Base-by-base conservation (phyloP, 495 filamentous ascomycete genomes). In the Extremus antarcticus region DNA sequence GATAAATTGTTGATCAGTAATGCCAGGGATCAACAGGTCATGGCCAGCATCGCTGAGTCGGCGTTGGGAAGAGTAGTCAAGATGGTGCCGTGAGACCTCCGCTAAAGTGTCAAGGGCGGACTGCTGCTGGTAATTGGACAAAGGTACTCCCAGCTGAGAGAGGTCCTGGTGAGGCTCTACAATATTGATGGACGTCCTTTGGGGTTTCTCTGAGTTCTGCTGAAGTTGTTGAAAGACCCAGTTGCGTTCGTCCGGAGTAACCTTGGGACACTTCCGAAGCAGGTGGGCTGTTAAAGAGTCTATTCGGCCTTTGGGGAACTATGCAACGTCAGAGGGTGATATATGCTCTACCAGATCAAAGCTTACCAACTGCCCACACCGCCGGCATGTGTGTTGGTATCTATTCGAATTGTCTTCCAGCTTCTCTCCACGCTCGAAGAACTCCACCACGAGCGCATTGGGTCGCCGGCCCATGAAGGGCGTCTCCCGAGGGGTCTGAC, bases 331-430 rank as follows among this genome's bases (percentile, higher is more conserved):
- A 62, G 57, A 40, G 15, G 19, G 17, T 45, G 41, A 45, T 45
- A 45, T 45, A 45, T 39, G 41, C 16, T 45, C 41, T 41, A 22
- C 3, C 15, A 19, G 13, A 20, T 39, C 23, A 20, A 11, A n/a
- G 19, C 51, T 9, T 50, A 66, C 67, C 53, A 82, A 79, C 63
- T 91, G 86, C 47, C 87, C 86, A 63, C 88, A 94, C 40, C 80
- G 74, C 72, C 87, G 88, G 78, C 88, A 94, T 2, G 84, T 88
- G 66, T 91, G 85, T 61, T 86, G 81, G 63, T 94, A 94, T 43
- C 88, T 80, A 67, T 94, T 94, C 72, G 83, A 87, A 54, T 84
- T 80, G 65, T 92, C 87, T 61, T 84, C 81, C 61, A 91, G 74
- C 69, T 91, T 92, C 15, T 78, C 76, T 9, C 88, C 88, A 52